Evolutionary conservation across 1,284 basidiomycete genomes (phyloP), one percentile per base, ranked within the genome.

Genomic region (Ganoderma boninense): DNA sequence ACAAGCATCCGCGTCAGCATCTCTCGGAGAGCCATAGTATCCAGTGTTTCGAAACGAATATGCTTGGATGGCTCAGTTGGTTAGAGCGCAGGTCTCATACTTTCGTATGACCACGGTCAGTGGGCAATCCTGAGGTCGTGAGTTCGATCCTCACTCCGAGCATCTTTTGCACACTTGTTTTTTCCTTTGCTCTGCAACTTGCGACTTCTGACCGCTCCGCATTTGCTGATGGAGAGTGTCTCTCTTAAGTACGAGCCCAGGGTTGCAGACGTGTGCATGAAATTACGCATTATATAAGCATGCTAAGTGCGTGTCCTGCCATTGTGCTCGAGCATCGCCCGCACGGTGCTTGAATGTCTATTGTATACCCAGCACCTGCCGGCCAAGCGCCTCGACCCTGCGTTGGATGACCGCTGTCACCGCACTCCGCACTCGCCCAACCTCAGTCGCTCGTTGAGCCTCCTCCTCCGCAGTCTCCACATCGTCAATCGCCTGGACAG

Each of bases 371-470:
- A 85, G 86, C 13, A 90, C 83, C 26, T 81, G 81, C 69, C 85
- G 82, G 20, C 92, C 92, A 5, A 93, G 79, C 20, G 80, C 80
- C 79, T 92, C 87, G 11, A 93, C 90, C n/a, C 84, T 83, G 29
- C 79, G 80, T 74, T 92, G 92, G 29, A 92, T 76, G 40, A 89
- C 77, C 23, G 84, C 83, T 10, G 92, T 92, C 29, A 92, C 79
- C 61, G 86, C 84, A 64, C 86, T 86, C 68, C 92, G 83, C 64
- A 87, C 79, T 42, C 78, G 74, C 42, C 85, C 80, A 68, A 82
- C 79, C 73, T 79, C 69, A 38, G 72, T 67, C 67, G 74, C 59
- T n/a, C 38, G 35, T n/a, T 8, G 40, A 57, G 29, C 16, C 14
- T 0, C 14, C 7, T 57, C 54, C 32, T 42, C 69, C 59, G 67